These are phyloP conservation scores for Dioscorea zingiberensis DNA, from an alignment of 106 monocot genomes.

Conservation along the genomic window DNA sequence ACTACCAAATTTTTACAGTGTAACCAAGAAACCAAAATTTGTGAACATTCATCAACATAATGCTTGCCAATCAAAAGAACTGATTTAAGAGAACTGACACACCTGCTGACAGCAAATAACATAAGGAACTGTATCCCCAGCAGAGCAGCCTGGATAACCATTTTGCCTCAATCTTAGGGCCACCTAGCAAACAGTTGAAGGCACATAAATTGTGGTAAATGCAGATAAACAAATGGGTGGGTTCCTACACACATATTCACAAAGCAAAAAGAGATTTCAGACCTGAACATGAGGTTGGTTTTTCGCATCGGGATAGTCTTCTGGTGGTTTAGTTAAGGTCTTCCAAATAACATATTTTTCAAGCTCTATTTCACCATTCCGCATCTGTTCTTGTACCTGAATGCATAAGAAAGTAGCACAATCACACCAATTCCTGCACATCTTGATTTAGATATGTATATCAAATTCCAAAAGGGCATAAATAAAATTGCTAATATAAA, in stretches of 20 bases:
- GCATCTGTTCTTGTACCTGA: slow-evolving; percentile 85
- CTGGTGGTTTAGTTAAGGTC: slow-evolving; percentile 80
- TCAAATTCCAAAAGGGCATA: too few relatives aligned
- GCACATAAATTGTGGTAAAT: neutral
- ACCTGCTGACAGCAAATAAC: slow-evolving; percentile 88
- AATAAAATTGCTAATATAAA: too few relatives aligned
- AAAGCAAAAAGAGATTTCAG: neutral
- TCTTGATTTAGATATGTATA: too few relatives aligned
- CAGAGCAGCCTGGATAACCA: slow-evolving; percentile 65
- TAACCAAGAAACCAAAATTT: too few relatives aligned
- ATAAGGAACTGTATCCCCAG: slow-evolving; percentile 92
- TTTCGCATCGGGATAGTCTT: slow-evolving; percentile 95
- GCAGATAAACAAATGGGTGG: neutral
- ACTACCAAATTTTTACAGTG: too few relatives aligned
- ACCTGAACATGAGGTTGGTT: slow-evolving; percentile 99
- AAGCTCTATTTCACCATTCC: slow-evolving; percentile 71
- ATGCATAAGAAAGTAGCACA: neutral
- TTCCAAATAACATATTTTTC: slow-evolving; percentile 90
- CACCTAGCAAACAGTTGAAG: slow-evolving; percentile 39
- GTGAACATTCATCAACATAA: neutral
- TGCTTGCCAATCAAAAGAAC: too few relatives aligned
- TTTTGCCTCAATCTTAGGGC: slow-evolving; percentile 78
- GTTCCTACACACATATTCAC: neutral
- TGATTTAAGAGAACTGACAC: neutral
- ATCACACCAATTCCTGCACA: neutral